These are phyloP conservation scores for Onygenales sp. DNA, from an alignment of 2,329 filamentous ascomycete species.

Conservation along the genomic window DNA sequence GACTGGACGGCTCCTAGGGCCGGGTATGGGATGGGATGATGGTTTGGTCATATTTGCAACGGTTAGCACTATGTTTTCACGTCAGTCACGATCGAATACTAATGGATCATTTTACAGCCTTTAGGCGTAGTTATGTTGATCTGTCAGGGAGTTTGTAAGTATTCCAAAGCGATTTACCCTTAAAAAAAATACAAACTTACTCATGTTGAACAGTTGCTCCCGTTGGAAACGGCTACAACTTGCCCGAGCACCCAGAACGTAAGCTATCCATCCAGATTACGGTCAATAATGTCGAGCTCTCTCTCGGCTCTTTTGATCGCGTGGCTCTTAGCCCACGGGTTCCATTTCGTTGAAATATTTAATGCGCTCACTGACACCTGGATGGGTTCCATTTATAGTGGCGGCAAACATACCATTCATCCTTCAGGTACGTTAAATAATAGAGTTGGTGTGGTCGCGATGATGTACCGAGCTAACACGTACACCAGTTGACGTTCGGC, in stretches of 20 bases:
- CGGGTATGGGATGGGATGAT: background rate
- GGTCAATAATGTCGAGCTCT: background rate
- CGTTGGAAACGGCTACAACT: background rate
- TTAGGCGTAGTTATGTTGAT: background rate
- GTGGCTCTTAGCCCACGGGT: background rate
- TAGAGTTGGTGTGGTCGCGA: background rate
- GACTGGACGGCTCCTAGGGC: background rate
- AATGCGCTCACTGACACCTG: background rate
- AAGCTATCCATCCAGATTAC: background rate
- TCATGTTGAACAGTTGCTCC: background rate
- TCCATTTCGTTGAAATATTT: too few relatives aligned
- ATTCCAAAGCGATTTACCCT: background rate
- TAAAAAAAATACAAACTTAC: background rate
- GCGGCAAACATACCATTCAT: background rate
- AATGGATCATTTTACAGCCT: background rate
- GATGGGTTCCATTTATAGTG: background rate
- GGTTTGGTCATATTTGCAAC: background rate
- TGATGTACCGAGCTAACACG: background rate
- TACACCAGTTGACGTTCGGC: background rate
- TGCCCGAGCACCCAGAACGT: background rate
- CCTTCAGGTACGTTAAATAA: background rate
- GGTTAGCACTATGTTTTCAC: background rate
- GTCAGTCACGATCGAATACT: background rate
- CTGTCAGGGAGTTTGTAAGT: background rate
- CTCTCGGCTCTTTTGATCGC: background rate